Percentiles rank a stretch among this genome's conserved stretches.
phyloP scores from a whole-genome alignment of 129 eudicot genomes.

The Flaveria bidentis region DNA sequence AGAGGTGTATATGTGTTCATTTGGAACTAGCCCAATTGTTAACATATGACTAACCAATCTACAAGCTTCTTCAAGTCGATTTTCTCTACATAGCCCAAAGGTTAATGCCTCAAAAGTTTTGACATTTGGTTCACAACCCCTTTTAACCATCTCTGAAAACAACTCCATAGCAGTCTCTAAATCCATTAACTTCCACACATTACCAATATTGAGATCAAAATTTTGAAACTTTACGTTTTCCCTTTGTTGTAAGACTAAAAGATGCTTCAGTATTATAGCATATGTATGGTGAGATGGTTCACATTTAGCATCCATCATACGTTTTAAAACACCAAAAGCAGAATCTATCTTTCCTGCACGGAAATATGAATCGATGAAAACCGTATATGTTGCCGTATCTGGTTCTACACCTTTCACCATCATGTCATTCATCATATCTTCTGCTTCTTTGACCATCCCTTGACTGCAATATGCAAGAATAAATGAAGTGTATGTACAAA shows the following conservation, averaged over 20 bases:
- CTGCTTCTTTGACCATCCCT: constrained; percentile 72
- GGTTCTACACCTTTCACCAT: constrained; percentile 47
- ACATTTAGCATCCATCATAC: constrained; percentile 59
- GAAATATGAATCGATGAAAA: constrained; percentile 70
- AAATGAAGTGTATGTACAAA: constrained; percentile 69
- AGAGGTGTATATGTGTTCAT: constrained; percentile 51
- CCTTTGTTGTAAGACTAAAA: constrained; percentile 36
- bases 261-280: constrained; percentile 65
- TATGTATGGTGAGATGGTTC: constrained; percentile 79
- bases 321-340: constrained; percentile 59
- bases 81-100: constrained; percentile 65
- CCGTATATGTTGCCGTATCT: constrained; percentile 69
- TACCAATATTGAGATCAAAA: constrained; percentile 44
- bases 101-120: constrained; percentile 55
- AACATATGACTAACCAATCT: constrained; percentile 63
- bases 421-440: constrained; percentile 59
- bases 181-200: constrained; percentile 81
- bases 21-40: constrained; percentile 47
- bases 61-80: constrained; percentile 55
- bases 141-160: constrained; percentile 56
- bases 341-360: constrained; percentile 48
- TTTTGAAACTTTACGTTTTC: constrained; percentile 20
- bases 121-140: constrained; percentile 53
- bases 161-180: constrained; percentile 49
- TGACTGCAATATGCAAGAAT: constrained; percentile 66